Conservation (phyloP, 164 flowering plant species). For the Stephania japonica region DNA sequence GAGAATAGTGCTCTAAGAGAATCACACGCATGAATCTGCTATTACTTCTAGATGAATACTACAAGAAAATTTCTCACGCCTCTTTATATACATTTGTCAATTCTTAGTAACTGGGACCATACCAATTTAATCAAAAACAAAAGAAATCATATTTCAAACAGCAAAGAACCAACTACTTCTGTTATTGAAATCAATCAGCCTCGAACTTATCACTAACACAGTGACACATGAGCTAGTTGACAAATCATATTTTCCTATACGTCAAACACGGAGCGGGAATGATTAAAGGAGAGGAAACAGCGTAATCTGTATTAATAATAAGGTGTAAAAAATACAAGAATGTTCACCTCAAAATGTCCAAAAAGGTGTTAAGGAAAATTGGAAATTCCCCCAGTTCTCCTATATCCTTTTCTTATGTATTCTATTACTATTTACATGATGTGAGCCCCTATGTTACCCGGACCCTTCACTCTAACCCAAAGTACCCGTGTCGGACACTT, state of each 20-base stretch:
- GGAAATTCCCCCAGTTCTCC: no score
- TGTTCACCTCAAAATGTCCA: no score
- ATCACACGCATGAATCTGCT: not conserved
- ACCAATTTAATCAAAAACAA: not conserved
- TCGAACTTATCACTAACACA: not conserved
- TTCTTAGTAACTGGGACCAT: not conserved
- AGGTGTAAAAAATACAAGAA: no score
- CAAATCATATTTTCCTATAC: not conserved
- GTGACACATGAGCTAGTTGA: not conserved
- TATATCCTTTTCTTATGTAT: no score
- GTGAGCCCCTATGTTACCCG: no score
- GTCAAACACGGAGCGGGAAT: not conserved
- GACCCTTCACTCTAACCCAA: no score
- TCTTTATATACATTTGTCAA: not conserved
- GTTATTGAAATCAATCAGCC: not conserved
- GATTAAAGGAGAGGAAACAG: not conserved
- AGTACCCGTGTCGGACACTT: no score
- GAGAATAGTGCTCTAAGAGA: no score
- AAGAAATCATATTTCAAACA: not conserved
- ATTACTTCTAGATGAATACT: not conserved
- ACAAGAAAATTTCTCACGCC: not conserved
- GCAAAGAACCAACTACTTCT: not conserved
- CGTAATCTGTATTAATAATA: no score
- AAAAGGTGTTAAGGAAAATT: no score
- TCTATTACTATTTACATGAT: no score